Conservation (phyloP, 2,329 filamentous ascomycete species). For the Hypoxylon sp. region DNA sequence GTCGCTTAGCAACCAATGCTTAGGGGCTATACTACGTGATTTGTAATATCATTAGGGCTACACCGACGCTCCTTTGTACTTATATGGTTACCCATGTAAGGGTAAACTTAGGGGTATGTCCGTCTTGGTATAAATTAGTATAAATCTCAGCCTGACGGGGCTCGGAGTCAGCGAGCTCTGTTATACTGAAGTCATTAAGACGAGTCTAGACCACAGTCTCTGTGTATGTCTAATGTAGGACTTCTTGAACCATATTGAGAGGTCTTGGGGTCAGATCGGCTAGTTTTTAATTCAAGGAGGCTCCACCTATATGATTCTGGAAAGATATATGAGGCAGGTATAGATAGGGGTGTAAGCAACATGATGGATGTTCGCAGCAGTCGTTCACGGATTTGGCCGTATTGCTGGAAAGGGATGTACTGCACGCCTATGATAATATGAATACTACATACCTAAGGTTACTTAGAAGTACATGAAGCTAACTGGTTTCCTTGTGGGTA, state of each 20-base stretch:
- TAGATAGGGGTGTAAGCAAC: slow-evolving; percentile 1
- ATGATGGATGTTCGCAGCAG: not conserved
- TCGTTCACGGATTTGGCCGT: not conserved
- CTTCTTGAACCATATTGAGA: not conserved
- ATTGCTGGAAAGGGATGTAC: not conserved
- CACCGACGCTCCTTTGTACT: slow-evolving; percentile 9
- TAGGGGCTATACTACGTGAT: not conserved
- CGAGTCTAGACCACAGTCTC: slow-evolving; percentile 3
- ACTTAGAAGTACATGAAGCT: not conserved
- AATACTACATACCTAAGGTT: too few relatives aligned
- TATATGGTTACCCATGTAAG: not conserved
- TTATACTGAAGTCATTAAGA: not conserved
- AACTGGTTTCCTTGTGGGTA: not conserved
- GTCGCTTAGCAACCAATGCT: not conserved
- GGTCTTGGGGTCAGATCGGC: not conserved
- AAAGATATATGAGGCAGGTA: not conserved
- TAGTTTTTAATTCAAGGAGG: not conserved
- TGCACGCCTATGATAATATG: not conserved
- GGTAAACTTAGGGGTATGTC: not conserved
- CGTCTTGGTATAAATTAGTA: not conserved
- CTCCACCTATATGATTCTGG: not conserved
- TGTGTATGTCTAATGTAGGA: not conserved
- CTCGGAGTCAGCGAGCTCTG: not conserved
- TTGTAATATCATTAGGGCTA: not conserved
- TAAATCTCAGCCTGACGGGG: not conserved